A percentile compares a stretch with the other conserved stretches of the same genome.
Evolutionary conservation across 768 basidiomycete species (phyloP).

Genomic region (Scleroderma citrinum): DNA sequence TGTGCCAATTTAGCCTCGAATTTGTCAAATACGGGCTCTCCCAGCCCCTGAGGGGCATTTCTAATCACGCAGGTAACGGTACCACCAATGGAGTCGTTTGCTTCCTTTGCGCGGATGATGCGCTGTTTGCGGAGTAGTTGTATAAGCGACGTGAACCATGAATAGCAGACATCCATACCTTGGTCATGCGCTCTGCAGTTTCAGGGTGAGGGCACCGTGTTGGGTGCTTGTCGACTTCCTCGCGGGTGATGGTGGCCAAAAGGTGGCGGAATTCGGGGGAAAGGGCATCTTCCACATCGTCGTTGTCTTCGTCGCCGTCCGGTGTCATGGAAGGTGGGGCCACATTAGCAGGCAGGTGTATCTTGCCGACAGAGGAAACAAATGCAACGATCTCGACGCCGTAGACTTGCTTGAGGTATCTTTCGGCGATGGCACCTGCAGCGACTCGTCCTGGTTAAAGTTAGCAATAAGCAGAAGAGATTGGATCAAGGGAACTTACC

Average conservation of each 20-base stretch:
- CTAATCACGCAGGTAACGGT: slow-evolving; percentile 96
- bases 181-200: slow-evolving; percentile 86
- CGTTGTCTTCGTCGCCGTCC: slow-evolving; percentile 50
- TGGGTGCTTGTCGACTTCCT: slow-evolving; percentile 78
- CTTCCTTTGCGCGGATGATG: slow-evolving; percentile 88
- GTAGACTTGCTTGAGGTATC: slow-evolving; percentile 80
- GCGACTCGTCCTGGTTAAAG: slow-evolving; percentile 75
- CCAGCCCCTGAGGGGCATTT: slow-evolving; percentile 82
- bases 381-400: slow-evolving; percentile 96
- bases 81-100: slow-evolving; percentile 94
- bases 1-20: slow-evolving; percentile 93
- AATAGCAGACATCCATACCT: slow-evolving; percentile 42
- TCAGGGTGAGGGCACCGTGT: slow-evolving; percentile 89
- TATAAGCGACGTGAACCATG: slow-evolving; percentile 29
- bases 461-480: slow-evolving; percentile 4
- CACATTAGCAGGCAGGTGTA: slow-evolving; percentile 62
- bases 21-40: slow-evolving; percentile 98
- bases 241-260: slow-evolving; percentile 74
- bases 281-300: slow-evolving; percentile 65
- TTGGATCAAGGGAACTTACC: slow-evolving; percentile 40
- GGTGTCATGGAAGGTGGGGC: slow-evolving; percentile 35
- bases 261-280: slow-evolving; percentile 80
- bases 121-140: slow-evolving; percentile 46
- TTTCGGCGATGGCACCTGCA: slow-evolving; percentile 97
- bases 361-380: slow-evolving; percentile 92